Percentiles rank a stretch among this genome's conserved stretches.
Conservation (phyloP, 768 basidiomycete genomes). For the Trametes punicea region DNA sequence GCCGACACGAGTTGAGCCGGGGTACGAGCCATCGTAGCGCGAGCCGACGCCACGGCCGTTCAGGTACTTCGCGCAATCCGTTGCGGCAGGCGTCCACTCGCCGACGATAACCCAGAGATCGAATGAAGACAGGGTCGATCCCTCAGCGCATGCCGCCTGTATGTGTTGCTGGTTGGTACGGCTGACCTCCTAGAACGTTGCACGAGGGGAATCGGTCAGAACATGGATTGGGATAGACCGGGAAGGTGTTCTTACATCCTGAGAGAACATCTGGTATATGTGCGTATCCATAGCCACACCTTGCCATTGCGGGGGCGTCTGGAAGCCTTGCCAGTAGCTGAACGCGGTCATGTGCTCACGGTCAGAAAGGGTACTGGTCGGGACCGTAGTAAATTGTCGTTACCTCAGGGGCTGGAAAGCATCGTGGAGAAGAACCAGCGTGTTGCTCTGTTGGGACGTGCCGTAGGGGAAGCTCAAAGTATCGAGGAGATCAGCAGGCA, state of each 20-base stretch:
- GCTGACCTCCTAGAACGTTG: constrained; percentile 39
- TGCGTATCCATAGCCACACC: constrained; percentile 81
- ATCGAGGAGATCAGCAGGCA: background rate
- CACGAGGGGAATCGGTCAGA: background rate
- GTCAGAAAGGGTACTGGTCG: background rate
- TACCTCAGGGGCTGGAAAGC: constrained; percentile 66
- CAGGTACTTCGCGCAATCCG: constrained; percentile 77
- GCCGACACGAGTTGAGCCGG: constrained; percentile 66
- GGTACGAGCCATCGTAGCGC: constrained; percentile 56
- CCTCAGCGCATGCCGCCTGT: constrained; percentile 49
- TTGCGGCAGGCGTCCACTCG: constrained; percentile 80
- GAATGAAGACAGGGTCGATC: constrained; percentile 45
- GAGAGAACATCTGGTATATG: constrained; percentile 72
- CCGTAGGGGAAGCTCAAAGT: constrained; percentile 40
- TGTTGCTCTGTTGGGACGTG: constrained; percentile 47
- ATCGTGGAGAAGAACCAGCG: constrained; percentile 67
- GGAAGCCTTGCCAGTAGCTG: constrained; percentile 65
- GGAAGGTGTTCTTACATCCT: constrained; percentile 39
- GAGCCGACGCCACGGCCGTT: constrained; percentile 78
- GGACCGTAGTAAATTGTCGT: background rate
- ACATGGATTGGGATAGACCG: background rate
- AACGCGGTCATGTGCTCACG: background rate
- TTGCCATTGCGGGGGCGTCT: constrained; percentile 47
- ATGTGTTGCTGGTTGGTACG: constrained; percentile 57
- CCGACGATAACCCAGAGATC: constrained; percentile 82